Evolutionary conservation across 2,329 filamentous ascomycete genomes (phyloP), one percentile per base, ranked within the genome.

Genomic region (Alternaria sp.): DNA sequence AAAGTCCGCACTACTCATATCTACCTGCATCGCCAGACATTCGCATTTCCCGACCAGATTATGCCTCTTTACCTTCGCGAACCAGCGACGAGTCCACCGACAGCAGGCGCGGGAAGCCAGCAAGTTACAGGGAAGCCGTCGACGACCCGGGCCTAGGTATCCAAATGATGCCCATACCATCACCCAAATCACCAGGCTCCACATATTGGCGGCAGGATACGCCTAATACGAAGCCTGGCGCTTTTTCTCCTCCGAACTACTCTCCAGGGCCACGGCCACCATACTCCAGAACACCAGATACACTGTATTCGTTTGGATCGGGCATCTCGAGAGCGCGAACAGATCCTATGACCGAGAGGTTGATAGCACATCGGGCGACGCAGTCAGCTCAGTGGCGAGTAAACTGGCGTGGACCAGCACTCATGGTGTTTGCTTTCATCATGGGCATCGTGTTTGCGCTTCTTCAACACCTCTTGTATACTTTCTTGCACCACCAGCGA

Each of bases 391-490:
- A 69, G 60, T 78, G 75, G 75, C 71, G 66, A 21, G 61, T 78
- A 21, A 75, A 80, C 61, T 84, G 81, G 81, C 78, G 78, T 18
- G 74, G 68, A 15, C 76, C 78, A 1, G 49, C 68, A 3, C 57
- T 73, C 18, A 77, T 79, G 67, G 61, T 66, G 3, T 56, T 65
- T 30, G 64, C 73, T 1, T 77, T 79, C 51, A 9, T 76, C 12
- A 59, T 72, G 47, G 78, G 77, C 4, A 60, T 79, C 12, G 41
- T 71, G 1, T 66, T 78, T 14, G 78, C 77, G 5, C 50, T 79
- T 11, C 26, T 55, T 8, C 78, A 80, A 51, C 78, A 80, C 55
- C 57, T 77, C 8, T 70, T 78, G 37, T 80, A 80, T 55, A 58
- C 50, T 14, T 71, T 63, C 11, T 65, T 79, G 6, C 72, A 79